Conservation (phyloP, 2,329 filamentous ascomycete genomes). For the Epichloe elymi region DNA sequence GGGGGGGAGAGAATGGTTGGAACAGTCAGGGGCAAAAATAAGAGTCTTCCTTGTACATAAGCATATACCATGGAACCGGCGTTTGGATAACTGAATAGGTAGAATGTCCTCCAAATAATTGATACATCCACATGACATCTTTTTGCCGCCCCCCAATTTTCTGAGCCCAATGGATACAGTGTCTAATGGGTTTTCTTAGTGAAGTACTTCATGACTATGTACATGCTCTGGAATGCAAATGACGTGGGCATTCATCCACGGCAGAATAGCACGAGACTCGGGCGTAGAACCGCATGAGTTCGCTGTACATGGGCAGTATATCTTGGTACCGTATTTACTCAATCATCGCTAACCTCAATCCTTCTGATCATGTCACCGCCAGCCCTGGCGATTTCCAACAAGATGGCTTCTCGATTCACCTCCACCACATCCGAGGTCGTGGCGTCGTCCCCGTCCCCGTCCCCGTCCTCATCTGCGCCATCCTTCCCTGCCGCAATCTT, state of each 20-base stretch:
- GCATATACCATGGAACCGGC: constrained; percentile 12
- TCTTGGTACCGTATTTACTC: background rate
- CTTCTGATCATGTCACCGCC: constrained; percentile 54
- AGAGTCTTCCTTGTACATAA: constrained; percentile 17
- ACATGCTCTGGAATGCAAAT: background rate
- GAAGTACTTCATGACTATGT: background rate
- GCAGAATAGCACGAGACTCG: no score
- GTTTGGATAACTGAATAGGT: constrained; percentile 9
- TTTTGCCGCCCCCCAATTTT: no score
- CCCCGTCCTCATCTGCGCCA: constrained; percentile 22
- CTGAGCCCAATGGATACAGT: no score
- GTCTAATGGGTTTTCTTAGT: no score
- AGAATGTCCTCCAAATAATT: background rate
- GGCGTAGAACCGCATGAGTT: no score
- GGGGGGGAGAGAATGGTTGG: constrained; percentile 15
- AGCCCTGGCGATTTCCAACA: constrained; percentile 59
- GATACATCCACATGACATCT: background rate
- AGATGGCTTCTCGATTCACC: constrained; percentile 53
- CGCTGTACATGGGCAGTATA: no score
- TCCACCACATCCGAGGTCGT: constrained; percentile 32
- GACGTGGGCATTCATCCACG: no score
- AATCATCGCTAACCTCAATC: constrained; percentile 37
- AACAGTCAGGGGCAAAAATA: constrained; percentile 11
- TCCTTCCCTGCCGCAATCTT: constrained; percentile 10
- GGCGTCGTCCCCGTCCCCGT: background rate